These are phyloP conservation scores for Closterium sp. DNA, from an alignment of 139 green algal genomes.

Conservation along the genomic window DNA sequence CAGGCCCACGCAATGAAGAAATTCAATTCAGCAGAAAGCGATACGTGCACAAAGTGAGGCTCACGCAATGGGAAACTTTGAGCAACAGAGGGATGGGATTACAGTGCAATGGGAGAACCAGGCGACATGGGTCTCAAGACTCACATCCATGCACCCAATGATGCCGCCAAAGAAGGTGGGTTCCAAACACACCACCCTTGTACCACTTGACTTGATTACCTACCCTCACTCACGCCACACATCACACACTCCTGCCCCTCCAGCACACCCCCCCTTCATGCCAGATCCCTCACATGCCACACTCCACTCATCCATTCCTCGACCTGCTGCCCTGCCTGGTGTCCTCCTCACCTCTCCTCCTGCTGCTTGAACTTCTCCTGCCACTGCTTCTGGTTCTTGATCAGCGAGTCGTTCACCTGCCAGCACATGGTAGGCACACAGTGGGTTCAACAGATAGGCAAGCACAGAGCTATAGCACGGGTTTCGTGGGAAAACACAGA, in stretches of 20 bases:
- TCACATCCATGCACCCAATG: too few relatives aligned
- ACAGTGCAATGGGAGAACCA: too few relatives aligned
- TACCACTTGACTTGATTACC: background rate
- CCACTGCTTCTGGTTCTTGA: constrained; percentile 50
- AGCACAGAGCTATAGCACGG: too few relatives aligned
- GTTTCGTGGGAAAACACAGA: too few relatives aligned
- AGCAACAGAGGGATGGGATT: too few relatives aligned
- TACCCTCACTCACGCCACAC: background rate
- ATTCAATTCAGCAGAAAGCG: too few relatives aligned
- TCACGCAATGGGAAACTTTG: too few relatives aligned
- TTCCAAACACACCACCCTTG: background rate
- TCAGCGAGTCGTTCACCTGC: constrained; percentile 42
- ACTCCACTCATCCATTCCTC: background rate
- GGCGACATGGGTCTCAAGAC: too few relatives aligned
- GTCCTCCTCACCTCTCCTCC: constrained; percentile 35
- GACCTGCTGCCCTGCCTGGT: too few relatives aligned
- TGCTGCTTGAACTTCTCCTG: constrained; percentile 34
- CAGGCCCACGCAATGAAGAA: too few relatives aligned
- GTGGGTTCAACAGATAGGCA: too few relatives aligned
- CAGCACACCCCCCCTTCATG: background rate
- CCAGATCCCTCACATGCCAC: background rate
- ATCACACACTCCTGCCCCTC: background rate
- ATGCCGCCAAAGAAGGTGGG: background rate
- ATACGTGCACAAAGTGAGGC: too few relatives aligned
- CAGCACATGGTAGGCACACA: background rate